Percentiles rank a stretch among this genome's conserved stretches.
Conservation (phyloP, 2,329 filamentous ascomycete species). For the Fusarium annulatum region DNA sequence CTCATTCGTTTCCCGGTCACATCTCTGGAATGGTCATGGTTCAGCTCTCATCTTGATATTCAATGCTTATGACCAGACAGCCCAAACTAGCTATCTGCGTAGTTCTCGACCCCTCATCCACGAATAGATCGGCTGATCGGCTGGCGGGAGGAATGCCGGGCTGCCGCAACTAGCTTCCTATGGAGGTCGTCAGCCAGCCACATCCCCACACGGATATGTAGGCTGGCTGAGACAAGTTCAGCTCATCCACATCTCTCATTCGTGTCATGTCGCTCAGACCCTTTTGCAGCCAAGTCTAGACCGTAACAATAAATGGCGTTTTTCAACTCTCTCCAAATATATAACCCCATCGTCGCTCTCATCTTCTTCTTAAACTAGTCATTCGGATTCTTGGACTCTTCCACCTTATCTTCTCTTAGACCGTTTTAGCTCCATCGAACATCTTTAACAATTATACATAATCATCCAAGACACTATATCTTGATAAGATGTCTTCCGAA, state of each 20-base stretch:
- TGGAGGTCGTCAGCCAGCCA: not conserved
- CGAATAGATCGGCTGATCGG: not conserved
- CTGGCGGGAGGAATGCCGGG: not conserved
- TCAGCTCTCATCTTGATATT: not conserved
- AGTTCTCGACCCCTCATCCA: not conserved
- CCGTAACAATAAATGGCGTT: not conserved
- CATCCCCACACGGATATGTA: not conserved
- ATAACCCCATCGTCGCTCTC: fast-evolving
- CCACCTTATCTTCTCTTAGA: too few relatives aligned
- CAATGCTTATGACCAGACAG: too few relatives aligned
- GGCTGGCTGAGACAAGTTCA: not conserved
- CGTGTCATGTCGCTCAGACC: not conserved
- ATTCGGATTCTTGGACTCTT: too few relatives aligned
- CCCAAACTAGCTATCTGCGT: not conserved
- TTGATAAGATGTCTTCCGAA: not conserved
- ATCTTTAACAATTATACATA: fast-evolving
- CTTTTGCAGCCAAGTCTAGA: not conserved
- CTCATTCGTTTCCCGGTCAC: fast-evolving
- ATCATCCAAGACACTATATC: fast-evolving
- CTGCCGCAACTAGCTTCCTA: not conserved
- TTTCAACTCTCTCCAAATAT: fast-evolving
- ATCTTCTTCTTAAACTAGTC: not conserved
- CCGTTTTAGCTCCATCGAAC: too few relatives aligned
- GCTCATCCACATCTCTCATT: not conserved
- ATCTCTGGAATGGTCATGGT: not conserved